Evolutionary conservation across 129 eudicot species (phyloP).

Genomic region (Chrysanthemum makinoi): DNA sequence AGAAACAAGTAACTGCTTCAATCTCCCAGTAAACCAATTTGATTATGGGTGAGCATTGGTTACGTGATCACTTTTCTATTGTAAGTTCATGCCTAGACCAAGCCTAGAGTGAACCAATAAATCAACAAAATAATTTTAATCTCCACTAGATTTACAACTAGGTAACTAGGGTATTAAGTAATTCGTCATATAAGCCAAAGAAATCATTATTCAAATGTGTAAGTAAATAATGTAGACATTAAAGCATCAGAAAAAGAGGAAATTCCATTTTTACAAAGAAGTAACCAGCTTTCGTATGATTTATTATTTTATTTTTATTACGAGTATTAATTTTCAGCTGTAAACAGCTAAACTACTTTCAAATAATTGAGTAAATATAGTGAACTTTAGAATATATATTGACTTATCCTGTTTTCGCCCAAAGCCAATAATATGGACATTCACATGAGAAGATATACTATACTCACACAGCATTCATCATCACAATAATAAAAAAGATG

Average conservation of each 20-base stretch:
- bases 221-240: neutral
- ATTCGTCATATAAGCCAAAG: neutral
- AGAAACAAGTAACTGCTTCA: slow-evolving; percentile 9
- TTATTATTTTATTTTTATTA: too few relatives aligned
- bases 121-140: neutral
- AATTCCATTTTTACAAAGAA: too few relatives aligned
- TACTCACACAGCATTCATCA: slow-evolving; percentile 60
- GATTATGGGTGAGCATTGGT: too few relatives aligned
- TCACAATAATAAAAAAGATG: slow-evolving; percentile 37
- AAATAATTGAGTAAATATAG: too few relatives aligned
- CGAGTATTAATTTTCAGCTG: too few relatives aligned
- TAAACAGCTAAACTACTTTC: too few relatives aligned
- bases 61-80: too few relatives aligned
- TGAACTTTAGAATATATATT: too few relatives aligned
- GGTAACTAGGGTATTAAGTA: neutral
- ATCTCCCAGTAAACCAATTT: too few relatives aligned
- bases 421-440: neutral
- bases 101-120: slow-evolving; percentile 5
- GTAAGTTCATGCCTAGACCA: neutral
- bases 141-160: neutral
- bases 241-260: too few relatives aligned
- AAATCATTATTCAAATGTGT: neutral
- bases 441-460: slow-evolving; percentile 1
- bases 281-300: too few relatives aligned
- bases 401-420: too few relatives aligned